Evolutionary conservation across 2,329 filamentous ascomycete genomes (phyloP), one percentile per base, ranked within the genome.

Genomic region (Chaetomium strumarium): DNA sequence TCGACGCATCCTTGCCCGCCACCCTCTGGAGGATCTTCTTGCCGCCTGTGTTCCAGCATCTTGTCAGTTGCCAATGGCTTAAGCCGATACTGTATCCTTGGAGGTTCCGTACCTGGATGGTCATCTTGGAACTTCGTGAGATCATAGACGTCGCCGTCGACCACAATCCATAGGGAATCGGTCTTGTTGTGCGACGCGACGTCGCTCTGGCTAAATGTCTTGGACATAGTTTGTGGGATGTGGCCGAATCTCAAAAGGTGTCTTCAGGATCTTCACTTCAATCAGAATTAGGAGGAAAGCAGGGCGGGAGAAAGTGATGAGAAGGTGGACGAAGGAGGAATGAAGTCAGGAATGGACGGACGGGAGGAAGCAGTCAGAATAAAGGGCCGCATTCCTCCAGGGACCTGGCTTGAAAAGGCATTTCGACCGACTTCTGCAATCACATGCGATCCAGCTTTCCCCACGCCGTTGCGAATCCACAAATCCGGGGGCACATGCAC

Each of bases 101-200:
- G 19, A 14, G 14, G 47, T 6, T 36, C 63, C 73, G 74, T 75
- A 81, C 89, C 90, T 68, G 88, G 88, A 69, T 92, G 88, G 60
- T 91, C 86, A 55, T 91, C 85, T 68, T 89, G 86, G 69, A 92
- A 92, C 66, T 84, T 90, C 63, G 90, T 95, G 64, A 97, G 69
- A 67, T 99, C 92, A 71, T 96, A 97, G 61, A 97, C 92, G 71
- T 97, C 92, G 64, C 91, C 87, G 62, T 97, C 92, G 61, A 97
- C 84, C 60, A 95, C 82, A 66, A 97, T 88, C 82, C 85, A 97
- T 56, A 96, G 78, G 67, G 85, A 85, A 66, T 90, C 83, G 42
- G 85, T 72, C 75, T 92, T 96, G 78, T 90, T 96, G 72, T 97
- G 91, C 72, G 87, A 83, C 67, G 91, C 85, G 58, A 99, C 92